Base-by-base conservation (phyloP, 2,329 filamentous ascomycete genomes). In the Aschersonia sp. region DNA sequence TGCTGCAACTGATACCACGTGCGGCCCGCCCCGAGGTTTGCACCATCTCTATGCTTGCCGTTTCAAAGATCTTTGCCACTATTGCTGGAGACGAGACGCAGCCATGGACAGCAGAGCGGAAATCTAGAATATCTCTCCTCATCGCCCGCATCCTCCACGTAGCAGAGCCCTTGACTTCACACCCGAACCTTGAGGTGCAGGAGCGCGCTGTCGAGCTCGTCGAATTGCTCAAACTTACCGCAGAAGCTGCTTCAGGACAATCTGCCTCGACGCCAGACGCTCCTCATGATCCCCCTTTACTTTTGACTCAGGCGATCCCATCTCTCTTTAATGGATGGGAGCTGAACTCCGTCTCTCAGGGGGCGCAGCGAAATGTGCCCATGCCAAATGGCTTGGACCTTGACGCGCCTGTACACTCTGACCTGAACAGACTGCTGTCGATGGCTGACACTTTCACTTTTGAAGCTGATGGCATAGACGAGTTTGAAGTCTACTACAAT, bases 191-290 rank as follows among this genome's bases (percentile, higher is more conserved):
- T 1, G 92, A 98, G 60, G 88, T 98, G 4, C 92, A 98, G 65
- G 92, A 97, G 63, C 79, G 92, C 49, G 84, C 89, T 4, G 89
- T 96, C 1, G 89, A 96, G 60, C 94, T 95, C 56, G 75, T 88
- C 0, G 92, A 98, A 60, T 72, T 97, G 10, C 78, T 97, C 57
- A 87, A 87, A 50, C 72, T 98, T 43, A 87, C 87, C 2, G 80
- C 81, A 1, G 92, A 98, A 66, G 88, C 90, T 11, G 78, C 78
- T 4, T 75, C 80, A 7, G 79, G 73, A 1, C 84, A 89, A 51
- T 72, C 76, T 9, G 68, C 76, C 11, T 74, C 73, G 1, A 73
- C 69, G 1, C 73, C 74, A 33, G 66, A 71, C 2, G 53, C 67
- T 5, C 64, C 72, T 30, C 75, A 80, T 54, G 83, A 92, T 52